Percentiles rank a stretch among this genome's conserved stretches.
Conservation (phyloP, 139 green algal genomes). For the Coelastrella sp. region DNA sequence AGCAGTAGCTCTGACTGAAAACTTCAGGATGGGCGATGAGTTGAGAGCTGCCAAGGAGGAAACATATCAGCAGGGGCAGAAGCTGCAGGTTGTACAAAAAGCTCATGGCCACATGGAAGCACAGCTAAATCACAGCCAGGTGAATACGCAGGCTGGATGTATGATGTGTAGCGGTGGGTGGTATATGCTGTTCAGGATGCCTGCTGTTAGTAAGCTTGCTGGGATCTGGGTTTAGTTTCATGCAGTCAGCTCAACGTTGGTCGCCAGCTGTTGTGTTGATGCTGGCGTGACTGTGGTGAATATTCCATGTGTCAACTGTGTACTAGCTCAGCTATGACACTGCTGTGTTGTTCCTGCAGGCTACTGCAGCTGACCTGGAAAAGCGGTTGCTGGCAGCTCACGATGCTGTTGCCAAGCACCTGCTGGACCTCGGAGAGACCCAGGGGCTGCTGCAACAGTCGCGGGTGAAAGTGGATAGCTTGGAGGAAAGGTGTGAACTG, state of each 20-base stretch:
- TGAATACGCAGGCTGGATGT: background rate
- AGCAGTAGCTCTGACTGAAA: background rate
- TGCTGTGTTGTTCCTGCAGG: conserved; percentile 19
- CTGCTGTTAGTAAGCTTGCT: too few relatives aligned
- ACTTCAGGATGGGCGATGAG: conserved; percentile 8
- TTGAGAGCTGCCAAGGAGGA: conserved; percentile 7
- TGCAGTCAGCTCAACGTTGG: too few relatives aligned
- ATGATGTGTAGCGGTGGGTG: too few relatives aligned
- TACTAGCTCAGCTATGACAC: background rate
- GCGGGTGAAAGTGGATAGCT: background rate
- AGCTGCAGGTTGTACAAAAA: background rate
- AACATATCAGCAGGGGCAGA: background rate
- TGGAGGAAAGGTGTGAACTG: conserved; percentile 9
- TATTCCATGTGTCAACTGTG: too few relatives aligned
- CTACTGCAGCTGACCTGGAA: background rate
- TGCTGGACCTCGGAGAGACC: conserved; percentile 21
- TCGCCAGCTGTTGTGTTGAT: too few relatives aligned
- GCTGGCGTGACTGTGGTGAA: too few relatives aligned
- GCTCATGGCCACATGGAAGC: background rate
- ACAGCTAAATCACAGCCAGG: conserved; percentile 25
- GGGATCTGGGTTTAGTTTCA: too few relatives aligned
- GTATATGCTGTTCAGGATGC: too few relatives aligned
- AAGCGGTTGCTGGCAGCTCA: conserved; percentile 5
- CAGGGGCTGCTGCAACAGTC: conserved; percentile 4
- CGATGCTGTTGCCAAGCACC: background rate